These are phyloP conservation scores for Fusarium camptoceras DNA, from an alignment of 2,329 filamentous ascomycete genomes.

Conservation along the genomic window DNA sequence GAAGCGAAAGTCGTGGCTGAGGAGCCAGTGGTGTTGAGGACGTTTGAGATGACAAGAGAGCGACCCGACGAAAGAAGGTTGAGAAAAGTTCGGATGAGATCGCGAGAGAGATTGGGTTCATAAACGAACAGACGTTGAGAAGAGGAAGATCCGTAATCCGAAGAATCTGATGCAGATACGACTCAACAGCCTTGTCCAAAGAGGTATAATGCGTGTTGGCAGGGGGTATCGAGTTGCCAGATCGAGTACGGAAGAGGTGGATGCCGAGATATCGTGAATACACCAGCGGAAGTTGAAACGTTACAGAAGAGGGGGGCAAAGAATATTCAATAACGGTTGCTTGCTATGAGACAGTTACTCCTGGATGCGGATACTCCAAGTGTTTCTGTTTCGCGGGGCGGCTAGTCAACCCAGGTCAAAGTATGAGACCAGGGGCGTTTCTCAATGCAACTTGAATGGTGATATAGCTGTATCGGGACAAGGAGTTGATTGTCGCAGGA, in stretches of 20 bases:
- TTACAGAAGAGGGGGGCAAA: constrained; percentile 28
- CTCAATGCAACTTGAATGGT: constrained; percentile 16
- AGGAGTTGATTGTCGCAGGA: constrained; percentile 34
- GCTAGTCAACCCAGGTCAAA: not conserved
- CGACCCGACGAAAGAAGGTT: constrained; percentile 36
- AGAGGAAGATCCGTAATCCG: constrained; percentile 31
- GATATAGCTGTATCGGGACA: constrained; percentile 21
- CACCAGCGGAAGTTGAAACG: constrained; percentile 44
- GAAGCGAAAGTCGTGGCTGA: constrained; percentile 44
- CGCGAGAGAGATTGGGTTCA: constrained; percentile 32
- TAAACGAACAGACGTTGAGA: constrained; percentile 33
- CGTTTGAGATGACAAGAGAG: constrained; percentile 40
- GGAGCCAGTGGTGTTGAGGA: constrained; percentile 17
- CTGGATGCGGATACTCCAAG: constrained; percentile 13
- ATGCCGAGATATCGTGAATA: constrained; percentile 34
- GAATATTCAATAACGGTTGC: constrained; percentile 18
- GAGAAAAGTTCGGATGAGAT: constrained; percentile 27
- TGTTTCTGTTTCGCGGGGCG: constrained; percentile 43
- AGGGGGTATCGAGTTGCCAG: constrained; percentile 29
- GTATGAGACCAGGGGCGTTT: constrained; percentile 11
- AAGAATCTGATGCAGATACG: constrained; percentile 28
- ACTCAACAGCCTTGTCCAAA: constrained; percentile 21
- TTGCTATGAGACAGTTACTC: constrained; percentile 42
- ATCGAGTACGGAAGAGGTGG: constrained; percentile 30
- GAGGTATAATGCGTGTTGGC: constrained; percentile 16